phyloP scores from a whole-genome alignment of 495 filamentous ascomycete species.

The Pseudevernia furfuracea region DNA sequence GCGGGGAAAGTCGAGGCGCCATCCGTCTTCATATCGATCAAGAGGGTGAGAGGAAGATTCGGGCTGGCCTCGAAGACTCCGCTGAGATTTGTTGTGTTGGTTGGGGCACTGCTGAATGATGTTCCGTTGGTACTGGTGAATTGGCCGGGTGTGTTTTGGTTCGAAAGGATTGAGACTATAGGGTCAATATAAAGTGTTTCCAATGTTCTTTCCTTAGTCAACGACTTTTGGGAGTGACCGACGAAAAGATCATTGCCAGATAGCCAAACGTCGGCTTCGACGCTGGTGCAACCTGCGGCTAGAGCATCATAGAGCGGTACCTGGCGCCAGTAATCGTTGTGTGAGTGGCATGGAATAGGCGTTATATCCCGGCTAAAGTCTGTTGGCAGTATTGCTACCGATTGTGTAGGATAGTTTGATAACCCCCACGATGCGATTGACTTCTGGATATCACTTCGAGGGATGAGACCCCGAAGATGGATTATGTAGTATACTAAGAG shows the following conservation, averaged over 20 bases:
- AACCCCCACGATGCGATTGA: conserved; percentile 16
- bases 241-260: conserved; percentile 42
- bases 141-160: conserved; percentile 39
- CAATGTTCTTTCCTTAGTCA: conserved; percentile 52
- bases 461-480: conserved; percentile 6
- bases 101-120: conserved; percentile 29
- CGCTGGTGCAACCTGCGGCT: conserved; percentile 48
- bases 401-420: not conserved
- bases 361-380: conserved; percentile 52
- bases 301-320: conserved; percentile 52
- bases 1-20: conserved; percentile 42
- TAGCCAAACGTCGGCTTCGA: conserved; percentile 70
- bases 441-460: conserved; percentile 18
- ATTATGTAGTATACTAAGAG: conserved; percentile 15
- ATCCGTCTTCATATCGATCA: conserved; percentile 39
- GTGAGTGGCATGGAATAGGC: conserved; percentile 56
- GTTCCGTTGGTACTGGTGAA: not conserved
- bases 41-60: conserved; percentile 28
- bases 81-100: conserved; percentile 33
- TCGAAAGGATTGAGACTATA: conserved; percentile 48
- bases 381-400: not conserved
- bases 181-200: conserved; percentile 58
- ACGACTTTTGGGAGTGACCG: conserved; percentile 47
- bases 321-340: conserved; percentile 61
- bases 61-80: conserved; percentile 52